Evolutionary conservation across 2,329 filamentous ascomycete genomes (phyloP), one percentile per base, ranked within the genome.

Genomic region (Cercospora sp.): DNA sequence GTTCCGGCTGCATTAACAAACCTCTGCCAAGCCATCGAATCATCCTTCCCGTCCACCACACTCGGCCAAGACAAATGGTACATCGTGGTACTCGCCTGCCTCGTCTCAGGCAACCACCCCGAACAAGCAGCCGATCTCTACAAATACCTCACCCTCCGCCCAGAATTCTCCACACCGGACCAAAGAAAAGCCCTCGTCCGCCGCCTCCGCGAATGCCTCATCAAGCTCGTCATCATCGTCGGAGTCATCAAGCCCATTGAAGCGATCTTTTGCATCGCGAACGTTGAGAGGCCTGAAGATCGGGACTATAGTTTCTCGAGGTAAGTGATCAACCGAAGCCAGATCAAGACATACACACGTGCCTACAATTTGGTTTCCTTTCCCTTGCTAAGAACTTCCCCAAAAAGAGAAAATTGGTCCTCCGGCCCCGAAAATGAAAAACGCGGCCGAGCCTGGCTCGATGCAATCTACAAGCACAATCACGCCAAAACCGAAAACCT

Each of bases 231-330:
- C 10, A 80, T 81, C 4, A 71, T 90, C 2, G 82, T 88, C 16
- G 88, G 88, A 0, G 86, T 90, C 0, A 88, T 86, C 76, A 89
- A 88, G 73, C 87, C 87, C 7, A 77, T 90, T 4, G 87, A 89
- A 72, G 84, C 86, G 1, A 84, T 89, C 53, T 80, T 88, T 7
- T 80, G 83, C n/a, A 87, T 89, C 63, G 80, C 78, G 66, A 79
- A 81, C 16, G 74, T 85, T 9, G 86, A 88, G 70, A 77, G 75
- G 28, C 81, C 80, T 0, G 87, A 89, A 74, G 88, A 90, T 72
- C 84, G 82, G 62, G 88, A 90, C 71, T 85, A 81, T 65, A 82
- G 79, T 3, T 80, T 78, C 66, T 86, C 85, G 3, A 83, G 87
- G 71, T 76, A 53, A 55, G 23, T 16, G 1, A 28, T 16, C 16